These are phyloP conservation scores for Plasmodium coatneyi DNA, from an alignment of 169 alveolate species.

Conservation along the genomic window DNA sequence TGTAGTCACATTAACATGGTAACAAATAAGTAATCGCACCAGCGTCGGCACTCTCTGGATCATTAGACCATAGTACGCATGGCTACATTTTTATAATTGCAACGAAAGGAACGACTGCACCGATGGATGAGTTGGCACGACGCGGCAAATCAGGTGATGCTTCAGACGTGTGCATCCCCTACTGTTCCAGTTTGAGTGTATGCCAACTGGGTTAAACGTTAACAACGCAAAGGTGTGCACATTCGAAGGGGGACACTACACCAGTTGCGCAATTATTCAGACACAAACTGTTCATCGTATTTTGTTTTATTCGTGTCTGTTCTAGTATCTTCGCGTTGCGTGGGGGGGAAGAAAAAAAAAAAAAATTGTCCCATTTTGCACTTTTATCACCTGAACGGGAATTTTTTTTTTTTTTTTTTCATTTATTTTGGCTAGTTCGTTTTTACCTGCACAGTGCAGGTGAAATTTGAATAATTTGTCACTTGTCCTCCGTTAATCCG, in stretches of 20 bases:
- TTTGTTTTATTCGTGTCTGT: not conserved
- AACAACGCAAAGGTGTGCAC: not conserved
- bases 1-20: not conserved
- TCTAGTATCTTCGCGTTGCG: not conserved
- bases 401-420: not conserved
- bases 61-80: not conserved
- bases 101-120: not conserved
- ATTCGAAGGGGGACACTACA: not conserved
- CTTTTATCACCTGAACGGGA: not conserved
- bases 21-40: not conserved
- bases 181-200: not conserved
- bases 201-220: not conserved
- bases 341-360: not conserved
- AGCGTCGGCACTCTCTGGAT: not conserved
- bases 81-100: not conserved
- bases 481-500: not conserved
- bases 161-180: not conserved
- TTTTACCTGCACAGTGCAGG: not conserved
- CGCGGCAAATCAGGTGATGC: not conserved
- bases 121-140: not conserved
- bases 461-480: not conserved
- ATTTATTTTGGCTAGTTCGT: not conserved
- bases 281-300: not conserved
- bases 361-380: constrained; percentile 3
- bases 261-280: not conserved